Evolutionary conservation across 768 basidiomycete genomes (phyloP).

Genomic region (Fistulinella prunicolor): DNA sequence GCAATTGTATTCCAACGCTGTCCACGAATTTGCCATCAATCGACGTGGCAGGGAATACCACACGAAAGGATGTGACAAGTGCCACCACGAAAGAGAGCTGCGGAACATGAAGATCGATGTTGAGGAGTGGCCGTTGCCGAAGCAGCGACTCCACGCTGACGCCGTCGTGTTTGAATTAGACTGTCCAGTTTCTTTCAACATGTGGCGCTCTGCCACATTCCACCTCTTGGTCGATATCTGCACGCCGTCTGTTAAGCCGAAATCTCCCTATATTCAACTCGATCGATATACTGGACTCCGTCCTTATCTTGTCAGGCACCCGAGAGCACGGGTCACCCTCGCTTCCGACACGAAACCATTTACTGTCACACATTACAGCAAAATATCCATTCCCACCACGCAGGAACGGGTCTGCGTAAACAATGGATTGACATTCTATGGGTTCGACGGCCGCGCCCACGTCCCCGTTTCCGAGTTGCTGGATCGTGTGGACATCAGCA

Average conservation of each 20-base stretch:
- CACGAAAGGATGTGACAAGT: slow-evolving; percentile 23
- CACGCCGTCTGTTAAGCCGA: background rate
- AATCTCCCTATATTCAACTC: background rate
- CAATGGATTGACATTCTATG: slow-evolving; percentile 28
- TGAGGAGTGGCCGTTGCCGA: slow-evolving; percentile 47
- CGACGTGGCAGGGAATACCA: background rate
- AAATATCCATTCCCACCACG: slow-evolving; percentile 13
- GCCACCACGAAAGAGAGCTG: slow-evolving; percentile 18
- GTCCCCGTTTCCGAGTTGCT: slow-evolving; percentile 11
- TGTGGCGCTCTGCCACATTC: slow-evolving; percentile 33
- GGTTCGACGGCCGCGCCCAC: slow-evolving; percentile 24
- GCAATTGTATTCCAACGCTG: too few relatives aligned
- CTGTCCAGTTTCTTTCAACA: slow-evolving; percentile 35
- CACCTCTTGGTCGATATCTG: slow-evolving; percentile 36
- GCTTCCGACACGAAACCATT: slow-evolving; percentile 38
- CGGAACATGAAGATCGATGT: slow-evolving; percentile 26
- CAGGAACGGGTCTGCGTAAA: slow-evolving; percentile 22
- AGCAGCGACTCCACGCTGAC: slow-evolving; percentile 14
- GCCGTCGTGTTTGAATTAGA: too few relatives aligned
- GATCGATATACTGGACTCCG: background rate
- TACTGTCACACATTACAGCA: slow-evolving; percentile 30
- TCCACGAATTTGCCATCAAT: background rate
- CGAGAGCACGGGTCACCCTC: slow-evolving; percentile 30
- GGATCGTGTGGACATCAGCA: slow-evolving; percentile 13
- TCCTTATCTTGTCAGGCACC: background rate